These are phyloP conservation scores for Flaveria robusta DNA, from an alignment of 129 eudicot genomes.

Conservation along the genomic window DNA sequence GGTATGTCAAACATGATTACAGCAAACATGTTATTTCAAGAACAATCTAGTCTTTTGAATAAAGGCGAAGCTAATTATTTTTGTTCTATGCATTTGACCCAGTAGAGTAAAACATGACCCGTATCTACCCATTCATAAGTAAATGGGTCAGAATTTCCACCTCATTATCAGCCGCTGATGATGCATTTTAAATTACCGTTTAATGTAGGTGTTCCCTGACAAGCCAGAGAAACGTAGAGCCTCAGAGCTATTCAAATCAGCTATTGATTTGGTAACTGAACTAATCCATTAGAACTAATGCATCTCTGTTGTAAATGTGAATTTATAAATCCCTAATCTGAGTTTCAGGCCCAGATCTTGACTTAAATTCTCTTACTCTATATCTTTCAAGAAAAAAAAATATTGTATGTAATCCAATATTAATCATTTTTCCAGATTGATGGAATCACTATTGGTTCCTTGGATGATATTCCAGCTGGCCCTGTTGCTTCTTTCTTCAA, in stretches of 20 bases:
- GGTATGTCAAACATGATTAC: background rate
- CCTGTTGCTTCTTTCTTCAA: slow-evolving; percentile 73
- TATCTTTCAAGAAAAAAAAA: slow-evolving; percentile 13
- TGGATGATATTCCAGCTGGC: slow-evolving; percentile 88
- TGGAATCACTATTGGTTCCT: slow-evolving; percentile 72
- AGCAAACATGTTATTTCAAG: background rate
- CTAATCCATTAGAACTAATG: background rate
- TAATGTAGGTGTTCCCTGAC: slow-evolving; percentile 87
- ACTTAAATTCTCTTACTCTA: background rate
- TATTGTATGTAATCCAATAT: background rate
- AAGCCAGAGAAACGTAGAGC: slow-evolving; percentile 98
- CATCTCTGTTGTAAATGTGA: background rate
- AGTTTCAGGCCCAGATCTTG: background rate
- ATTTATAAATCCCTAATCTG: background rate
- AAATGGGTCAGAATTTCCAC: background rate
- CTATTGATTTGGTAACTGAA: slow-evolving; percentile 74
- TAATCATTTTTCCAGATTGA: slow-evolving; percentile 56
- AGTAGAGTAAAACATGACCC: background rate
- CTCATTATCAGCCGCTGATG: background rate
- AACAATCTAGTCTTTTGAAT: background rate
- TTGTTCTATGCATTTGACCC: background rate
- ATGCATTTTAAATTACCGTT: slow-evolving; percentile 15
- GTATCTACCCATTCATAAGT: background rate
- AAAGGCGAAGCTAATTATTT: background rate
- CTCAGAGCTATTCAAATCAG: slow-evolving; percentile 74